Conservation (phyloP, 345 rosid species). For the Salix purpurea region DNA sequence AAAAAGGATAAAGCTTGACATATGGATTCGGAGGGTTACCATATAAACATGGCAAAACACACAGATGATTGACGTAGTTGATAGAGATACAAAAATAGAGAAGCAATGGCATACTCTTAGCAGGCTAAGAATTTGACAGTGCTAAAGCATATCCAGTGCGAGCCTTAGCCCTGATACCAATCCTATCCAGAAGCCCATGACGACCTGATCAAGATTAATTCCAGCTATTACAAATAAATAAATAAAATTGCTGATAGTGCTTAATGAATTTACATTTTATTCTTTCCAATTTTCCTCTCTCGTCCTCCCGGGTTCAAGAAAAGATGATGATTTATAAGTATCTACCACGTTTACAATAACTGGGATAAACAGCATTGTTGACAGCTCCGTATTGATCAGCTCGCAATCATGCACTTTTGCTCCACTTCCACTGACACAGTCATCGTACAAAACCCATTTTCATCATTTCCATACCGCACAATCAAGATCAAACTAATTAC, state of each 20-base stretch:
- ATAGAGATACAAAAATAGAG: background rate
- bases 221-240: background rate
- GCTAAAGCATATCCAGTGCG: constrained; percentile 66
- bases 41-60: background rate
- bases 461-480: background rate
- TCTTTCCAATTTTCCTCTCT: too few relatives aligned
- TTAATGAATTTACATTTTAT: too few relatives aligned
- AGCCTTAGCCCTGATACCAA: constrained; percentile 70
- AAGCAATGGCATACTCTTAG: constrained; percentile 45
- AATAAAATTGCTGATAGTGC: background rate
- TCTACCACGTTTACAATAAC: constrained; percentile 80
- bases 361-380: constrained; percentile 80
- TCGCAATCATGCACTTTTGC: constrained; percentile 76
- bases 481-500: background rate
- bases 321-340: background rate
- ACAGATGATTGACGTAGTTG: background rate
- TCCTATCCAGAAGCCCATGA: constrained; percentile 67
- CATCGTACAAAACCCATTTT: constrained; percentile 41
- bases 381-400: constrained; percentile 86
- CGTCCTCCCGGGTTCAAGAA: too few relatives aligned
- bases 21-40: background rate
- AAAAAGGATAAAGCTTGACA: background rate
- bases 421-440: constrained; percentile 51
- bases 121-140: constrained; percentile 74
- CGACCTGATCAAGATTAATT: constrained; percentile 44